Percentiles rank a stretch among this genome's conserved stretches.
These are phyloP conservation scores for Neurospora africana DNA, from an alignment of 495 filamentous ascomycete genomes.

Conservation along the genomic window DNA sequence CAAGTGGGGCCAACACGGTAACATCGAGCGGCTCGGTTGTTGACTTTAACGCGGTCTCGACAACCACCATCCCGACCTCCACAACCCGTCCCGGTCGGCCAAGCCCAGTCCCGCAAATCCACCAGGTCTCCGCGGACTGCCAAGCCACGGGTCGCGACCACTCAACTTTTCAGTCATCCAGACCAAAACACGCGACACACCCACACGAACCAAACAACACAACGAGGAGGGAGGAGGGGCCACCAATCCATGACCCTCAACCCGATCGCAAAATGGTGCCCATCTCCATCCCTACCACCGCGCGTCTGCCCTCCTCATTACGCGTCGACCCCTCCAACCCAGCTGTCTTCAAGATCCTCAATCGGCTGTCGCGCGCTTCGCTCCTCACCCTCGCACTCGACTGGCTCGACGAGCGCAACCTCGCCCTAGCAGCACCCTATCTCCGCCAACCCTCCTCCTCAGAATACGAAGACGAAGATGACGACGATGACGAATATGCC, in stretches of 20 bases:
- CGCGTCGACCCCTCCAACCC: conserved; percentile 54
- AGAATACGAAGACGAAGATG: conserved; percentile 27
- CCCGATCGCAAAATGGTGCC: conserved; percentile 22
- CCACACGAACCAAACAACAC: background rate
- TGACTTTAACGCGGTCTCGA: background rate
- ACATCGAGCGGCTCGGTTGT: background rate
- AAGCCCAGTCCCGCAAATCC: background rate
- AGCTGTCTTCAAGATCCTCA: conserved; percentile 52
- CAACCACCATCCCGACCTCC: background rate
- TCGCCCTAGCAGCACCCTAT: conserved; percentile 44
- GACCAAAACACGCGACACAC: background rate
- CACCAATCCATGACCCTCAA: background rate
- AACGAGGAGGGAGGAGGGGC: background rate
- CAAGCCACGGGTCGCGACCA: background rate
- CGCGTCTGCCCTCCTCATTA: conserved; percentile 37
- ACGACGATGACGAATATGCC: conserved; percentile 35
- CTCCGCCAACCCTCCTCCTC: conserved; percentile 17
- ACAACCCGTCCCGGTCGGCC: background rate
- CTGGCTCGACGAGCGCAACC: conserved; percentile 61
- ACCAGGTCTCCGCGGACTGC: background rate
- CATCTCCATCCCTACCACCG: conserved; percentile 35
- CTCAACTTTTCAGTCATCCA: background rate
- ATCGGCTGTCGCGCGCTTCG: conserved; percentile 57
- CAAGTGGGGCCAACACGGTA: background rate
- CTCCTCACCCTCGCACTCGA: conserved; percentile 57